Evolutionary conservation across 140 eudicot genomes (phyloP).

Genomic region (Senecio squalidus): DNA sequence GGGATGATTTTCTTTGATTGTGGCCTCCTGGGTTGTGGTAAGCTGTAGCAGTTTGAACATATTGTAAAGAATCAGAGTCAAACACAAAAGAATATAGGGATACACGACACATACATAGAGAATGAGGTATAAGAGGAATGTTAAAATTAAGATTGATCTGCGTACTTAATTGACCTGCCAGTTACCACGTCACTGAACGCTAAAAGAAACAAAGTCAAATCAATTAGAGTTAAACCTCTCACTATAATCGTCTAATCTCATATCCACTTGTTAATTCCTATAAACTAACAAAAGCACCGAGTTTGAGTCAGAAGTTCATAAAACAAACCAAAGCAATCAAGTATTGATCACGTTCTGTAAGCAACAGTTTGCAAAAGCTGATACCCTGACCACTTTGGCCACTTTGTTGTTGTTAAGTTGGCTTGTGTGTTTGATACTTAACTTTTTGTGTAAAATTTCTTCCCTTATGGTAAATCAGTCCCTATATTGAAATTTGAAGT

Average conservation of each 20-base stretch:
- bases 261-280: background rate
- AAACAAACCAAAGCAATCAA: background rate
- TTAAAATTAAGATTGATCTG: background rate
- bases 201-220: background rate
- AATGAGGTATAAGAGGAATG: constrained; percentile 5
- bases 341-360: background rate
- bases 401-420: background rate
- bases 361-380: background rate
- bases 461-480: background rate
- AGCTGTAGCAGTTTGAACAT: constrained; percentile 38
- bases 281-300: constrained; percentile 12
- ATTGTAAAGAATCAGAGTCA: constrained; percentile 2
- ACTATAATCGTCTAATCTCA: background rate
- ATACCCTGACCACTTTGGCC: background rate
- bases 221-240: background rate
- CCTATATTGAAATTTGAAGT: background rate
- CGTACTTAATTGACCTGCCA: constrained; percentile 8
- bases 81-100: background rate
- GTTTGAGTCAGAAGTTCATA: background rate
- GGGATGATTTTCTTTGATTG: constrained; percentile 52
- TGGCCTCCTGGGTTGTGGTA: constrained; percentile 55
- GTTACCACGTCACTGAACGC: constrained; percentile 4
- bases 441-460: background rate
- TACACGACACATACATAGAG: background rate
- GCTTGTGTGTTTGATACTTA: background rate